These are phyloP conservation scores for Umbilicaria muhlenbergii DNA, from an alignment of 495 filamentous ascomycete species.

Conservation along the genomic window DNA sequence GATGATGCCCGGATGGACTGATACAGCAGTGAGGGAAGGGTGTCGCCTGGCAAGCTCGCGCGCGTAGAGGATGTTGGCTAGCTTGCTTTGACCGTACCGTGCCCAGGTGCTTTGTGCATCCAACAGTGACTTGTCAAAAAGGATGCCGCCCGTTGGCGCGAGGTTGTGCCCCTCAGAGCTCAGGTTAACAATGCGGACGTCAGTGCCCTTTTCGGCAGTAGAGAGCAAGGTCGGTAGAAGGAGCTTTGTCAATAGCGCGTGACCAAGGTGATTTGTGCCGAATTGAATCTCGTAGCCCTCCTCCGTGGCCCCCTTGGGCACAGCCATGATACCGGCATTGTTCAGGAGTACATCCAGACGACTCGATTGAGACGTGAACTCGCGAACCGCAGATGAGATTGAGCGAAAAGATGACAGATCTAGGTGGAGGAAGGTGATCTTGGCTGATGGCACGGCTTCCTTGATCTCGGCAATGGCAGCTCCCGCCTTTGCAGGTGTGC, in stretches of 20 bases:
- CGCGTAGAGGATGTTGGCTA: conserved; percentile 54
- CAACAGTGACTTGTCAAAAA: conserved; percentile 19
- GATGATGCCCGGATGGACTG: conserved; percentile 55
- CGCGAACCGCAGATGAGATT: conserved; percentile 29
- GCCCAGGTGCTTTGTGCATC: conserved; percentile 20
- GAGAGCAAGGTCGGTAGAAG: conserved; percentile 41
- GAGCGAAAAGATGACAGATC: conserved; percentile 38
- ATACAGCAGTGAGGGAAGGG: conserved; percentile 36
- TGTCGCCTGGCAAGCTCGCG: conserved; percentile 40
- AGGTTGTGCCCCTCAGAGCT: conserved; percentile 24
- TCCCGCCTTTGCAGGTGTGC: conserved; percentile 34
- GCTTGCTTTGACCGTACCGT: conserved; percentile 51
- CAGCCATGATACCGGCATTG: conserved; percentile 56
- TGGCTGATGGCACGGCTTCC: conserved; percentile 22
- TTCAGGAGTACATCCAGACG: conserved; percentile 50
- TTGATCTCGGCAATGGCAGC: conserved; percentile 36
- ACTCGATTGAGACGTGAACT: conserved; percentile 28
- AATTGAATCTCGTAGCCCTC: conserved; percentile 61
- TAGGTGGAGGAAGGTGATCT: conserved; percentile 32
- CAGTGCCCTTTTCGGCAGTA: conserved; percentile 26
- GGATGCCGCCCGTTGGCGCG: conserved; percentile 15
- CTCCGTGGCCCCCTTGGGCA: conserved; percentile 27
- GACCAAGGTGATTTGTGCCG: conserved; percentile 57
- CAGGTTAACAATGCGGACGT: conserved; percentile 32
- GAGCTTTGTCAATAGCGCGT: conserved; percentile 46